Conservation (phyloP, 805 yeast species). For the Candida maris region DNA sequence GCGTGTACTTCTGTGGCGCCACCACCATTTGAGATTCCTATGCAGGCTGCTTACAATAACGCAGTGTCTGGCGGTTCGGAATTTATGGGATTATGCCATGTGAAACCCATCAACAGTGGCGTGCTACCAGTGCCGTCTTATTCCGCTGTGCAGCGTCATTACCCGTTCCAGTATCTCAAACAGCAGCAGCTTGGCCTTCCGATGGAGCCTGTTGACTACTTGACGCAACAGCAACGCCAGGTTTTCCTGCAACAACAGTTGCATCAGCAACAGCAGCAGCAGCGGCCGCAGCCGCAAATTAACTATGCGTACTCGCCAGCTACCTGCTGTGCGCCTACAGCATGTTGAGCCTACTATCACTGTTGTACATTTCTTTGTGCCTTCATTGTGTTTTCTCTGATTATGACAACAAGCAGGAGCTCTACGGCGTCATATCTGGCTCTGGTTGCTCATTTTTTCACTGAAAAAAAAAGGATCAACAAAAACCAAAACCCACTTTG, state of each 20-base stretch:
- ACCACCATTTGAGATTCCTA: constrained; percentile 25
- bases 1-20: constrained; percentile 11
- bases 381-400: too few species aligned
- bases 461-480: too few species aligned
- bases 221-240: neutral
- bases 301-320: constrained; percentile 9
- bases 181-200: constrained; percentile 14
- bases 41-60: constrained; percentile 21
- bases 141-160: constrained; percentile 14
- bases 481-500: too few species aligned
- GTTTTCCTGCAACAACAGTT: neutral
- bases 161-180: constrained; percentile 15
- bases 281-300: constrained; percentile 10
- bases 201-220: too few species aligned
- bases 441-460: too few species aligned
- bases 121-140: constrained; percentile 4
- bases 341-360: constrained; percentile 19
- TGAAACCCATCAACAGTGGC: constrained; percentile 10
- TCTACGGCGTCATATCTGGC: too few species aligned
- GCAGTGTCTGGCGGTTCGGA: constrained; percentile 11
- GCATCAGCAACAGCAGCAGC: constrained; percentile 2
- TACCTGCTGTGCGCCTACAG: constrained; percentile 20
- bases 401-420: too few species aligned
- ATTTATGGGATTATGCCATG: constrained; percentile 16
- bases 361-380: too few species aligned